phyloP scores from a whole-genome alignment of 139 green algal genomes.

The Volvox africanus region DNA sequence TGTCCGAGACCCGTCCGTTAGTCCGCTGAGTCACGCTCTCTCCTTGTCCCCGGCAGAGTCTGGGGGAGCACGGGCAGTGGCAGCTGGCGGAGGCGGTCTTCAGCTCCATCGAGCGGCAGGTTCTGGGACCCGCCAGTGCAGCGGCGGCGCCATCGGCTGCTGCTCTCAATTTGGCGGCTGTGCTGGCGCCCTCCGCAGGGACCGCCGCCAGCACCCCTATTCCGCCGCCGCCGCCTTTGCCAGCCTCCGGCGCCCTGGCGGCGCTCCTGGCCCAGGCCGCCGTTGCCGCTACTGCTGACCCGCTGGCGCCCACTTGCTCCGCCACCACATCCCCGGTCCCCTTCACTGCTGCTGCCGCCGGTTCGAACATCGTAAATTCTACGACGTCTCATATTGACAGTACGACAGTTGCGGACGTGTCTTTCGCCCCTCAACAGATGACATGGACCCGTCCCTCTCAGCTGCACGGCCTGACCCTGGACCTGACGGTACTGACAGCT shows the following conservation, averaged over 20 bases:
- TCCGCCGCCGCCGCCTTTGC: neutral
- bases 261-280: slow-evolving; percentile 7
- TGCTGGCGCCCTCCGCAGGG: slow-evolving; percentile 23
- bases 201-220: too few relatives aligned
- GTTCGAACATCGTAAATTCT: neutral
- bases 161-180: neutral
- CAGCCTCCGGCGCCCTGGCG: neutral
- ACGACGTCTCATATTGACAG: too few relatives aligned
- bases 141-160: slow-evolving; percentile 9
- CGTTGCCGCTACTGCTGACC: neutral
- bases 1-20: too few relatives aligned
- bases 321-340: too few relatives aligned
- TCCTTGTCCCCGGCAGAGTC: slow-evolving; percentile 4
- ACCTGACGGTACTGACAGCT: slow-evolving; percentile 1
- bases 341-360: neutral
- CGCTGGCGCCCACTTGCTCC: neutral
- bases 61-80: slow-evolving; percentile 87
- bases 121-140: slow-evolving; percentile 42
- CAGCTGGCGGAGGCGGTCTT: slow-evolving; percentile 87
- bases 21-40: neutral
- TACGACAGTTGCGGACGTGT: neutral
- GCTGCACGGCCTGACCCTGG: slow-evolving; percentile 52
- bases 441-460: slow-evolving; percentile 51
- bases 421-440: neutral
- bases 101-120: slow-evolving; percentile 77